Base-by-base conservation (phyloP, 1,284 basidiomycete genomes). In the Takashimella koratensis region DNA sequence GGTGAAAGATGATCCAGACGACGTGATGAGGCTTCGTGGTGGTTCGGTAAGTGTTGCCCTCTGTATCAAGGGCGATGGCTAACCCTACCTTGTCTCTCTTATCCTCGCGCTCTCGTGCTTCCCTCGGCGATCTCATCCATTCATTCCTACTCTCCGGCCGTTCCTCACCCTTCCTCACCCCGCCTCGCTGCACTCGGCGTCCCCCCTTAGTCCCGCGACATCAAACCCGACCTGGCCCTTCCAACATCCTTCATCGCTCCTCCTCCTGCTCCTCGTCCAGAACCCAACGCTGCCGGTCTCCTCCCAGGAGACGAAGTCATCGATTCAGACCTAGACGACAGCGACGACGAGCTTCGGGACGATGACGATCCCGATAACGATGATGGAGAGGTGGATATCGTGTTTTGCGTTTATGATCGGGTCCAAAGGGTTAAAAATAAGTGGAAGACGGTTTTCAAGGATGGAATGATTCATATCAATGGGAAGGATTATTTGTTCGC, bases 361-460 rank as follows among this genome's bases (percentile, higher is more conserved):
- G 75, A 74, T 27, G 75, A 62, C 2, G 75, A 77, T 19, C 78
- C 72, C 10, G 77, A 74, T 6, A 75, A 76, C 6, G 78, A 77
- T 10, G 79, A 77, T 13, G 76, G 74, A 20, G 75, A 57, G 78
- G 84, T 84, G 1, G 94, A 99, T 73, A 93, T 98, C 53, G 91
- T 98, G 36, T 95, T 98, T 66, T 98, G 95, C 73, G 93, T 96
- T 11, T 98, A 98, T 71, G 96, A 99, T 76, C 98, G 98, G 85
- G 93, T 97, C 36, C 91, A 94, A 54, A 84, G 96, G 20, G 94
- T 98, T 25, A 98, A 98, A 79, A 98, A 98, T 81, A 99, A 98
- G 80, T 99, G 96, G 96, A 98, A 98, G 81, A 96, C 94, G 57
- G 87, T 93, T n/a, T 83, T 99, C 57, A 96, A 96, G 77, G 96